Percentiles rank a stretch among this genome's conserved stretches.
Conservation (phyloP, 179 eudicot genomes). For the Silene noctiflora region DNA sequence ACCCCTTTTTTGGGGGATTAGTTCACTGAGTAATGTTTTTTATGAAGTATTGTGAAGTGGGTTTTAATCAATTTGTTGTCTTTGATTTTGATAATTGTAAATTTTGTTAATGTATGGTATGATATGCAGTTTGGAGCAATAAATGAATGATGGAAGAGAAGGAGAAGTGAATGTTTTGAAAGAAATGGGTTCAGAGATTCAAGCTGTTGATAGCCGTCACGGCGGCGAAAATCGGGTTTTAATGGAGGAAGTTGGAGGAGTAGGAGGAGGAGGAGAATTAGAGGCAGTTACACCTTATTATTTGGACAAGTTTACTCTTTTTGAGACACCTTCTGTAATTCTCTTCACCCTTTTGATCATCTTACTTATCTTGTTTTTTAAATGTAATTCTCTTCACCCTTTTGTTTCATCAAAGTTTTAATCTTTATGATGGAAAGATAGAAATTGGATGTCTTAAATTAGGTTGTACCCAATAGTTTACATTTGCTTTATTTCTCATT, state of each 20-base stretch:
- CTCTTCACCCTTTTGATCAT: conserved; percentile 6
- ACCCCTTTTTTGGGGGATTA: background rate
- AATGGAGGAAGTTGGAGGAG: conserved; percentile 11
- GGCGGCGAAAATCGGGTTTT: background rate
- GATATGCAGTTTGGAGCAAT: conserved; percentile 12
- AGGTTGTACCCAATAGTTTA: no score
- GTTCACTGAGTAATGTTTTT: background rate
- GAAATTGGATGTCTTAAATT: background rate
- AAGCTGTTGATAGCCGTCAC: background rate
- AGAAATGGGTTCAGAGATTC: conserved; percentile 10
- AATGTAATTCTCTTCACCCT: background rate
- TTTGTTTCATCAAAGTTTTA: background rate
- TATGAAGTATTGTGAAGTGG: background rate
- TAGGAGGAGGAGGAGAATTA: conserved; percentile 15
- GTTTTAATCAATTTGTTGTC: background rate
- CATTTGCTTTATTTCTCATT: no score
- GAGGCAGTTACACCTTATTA: conserved; percentile 21
- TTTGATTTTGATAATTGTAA: background rate
- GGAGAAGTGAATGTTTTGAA: background rate
- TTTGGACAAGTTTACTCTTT: conserved; percentile 65
- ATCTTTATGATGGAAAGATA: background rate
- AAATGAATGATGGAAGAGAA: conserved; percentile 1
- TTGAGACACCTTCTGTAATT: conserved; percentile 56
- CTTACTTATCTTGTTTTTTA: background rate
- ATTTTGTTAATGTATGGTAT: background rate